Base-by-base conservation (phyloP, 1,139 yeast genomes). In the Casaregolazyma suthepensis region DNA sequence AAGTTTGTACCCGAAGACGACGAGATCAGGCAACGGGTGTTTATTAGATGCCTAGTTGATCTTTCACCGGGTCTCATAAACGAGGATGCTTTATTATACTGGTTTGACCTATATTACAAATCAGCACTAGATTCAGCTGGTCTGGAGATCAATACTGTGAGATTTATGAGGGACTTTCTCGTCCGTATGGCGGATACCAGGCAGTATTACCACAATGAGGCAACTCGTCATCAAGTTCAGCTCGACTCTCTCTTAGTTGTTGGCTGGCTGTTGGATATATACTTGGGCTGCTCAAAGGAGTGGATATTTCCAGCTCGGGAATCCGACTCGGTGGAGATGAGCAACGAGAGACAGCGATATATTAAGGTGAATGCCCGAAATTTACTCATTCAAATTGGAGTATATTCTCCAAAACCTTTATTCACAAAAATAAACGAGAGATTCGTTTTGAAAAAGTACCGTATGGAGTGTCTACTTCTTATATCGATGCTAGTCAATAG, bases 71-170 rank as follows among this genome's bases (percentile, higher is more conserved):
- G 76, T 64, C 53, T 77, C 5, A 55, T 76, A 10, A 71, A 71
- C 52, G 62, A 65, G 19, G 72, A 74, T 1, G 78, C 78, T 47
- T 67, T 80, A 10, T 62, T 65, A 42, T 65, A 73, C 23, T 85
- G 89, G 88, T 71, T 81, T 51, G 70, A 71, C 46, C 72, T 78
- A n/a, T 78, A 80, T 60, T 65, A 77, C 9, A 70, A 71, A 20
- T 80, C 83, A 0, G 84, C 87, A 0, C 70, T 83, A 1, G 85
- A 83, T 63, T 80, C 85, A 47, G 85, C 85, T 0, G 85, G 87
- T 1, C 74, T 68, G 48, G 59, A 60, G 45, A 62, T 68, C 43
- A 60, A 59, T 1, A 58, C 69, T 46, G 83, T 81, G 0, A 68
- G 67, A 7, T 71, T 74, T 42, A 62, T 83, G 5, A 65, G 80